phyloP scores from a whole-genome alignment of 1,284 basidiomycete genomes.

The Fistulina hepatica region DNA sequence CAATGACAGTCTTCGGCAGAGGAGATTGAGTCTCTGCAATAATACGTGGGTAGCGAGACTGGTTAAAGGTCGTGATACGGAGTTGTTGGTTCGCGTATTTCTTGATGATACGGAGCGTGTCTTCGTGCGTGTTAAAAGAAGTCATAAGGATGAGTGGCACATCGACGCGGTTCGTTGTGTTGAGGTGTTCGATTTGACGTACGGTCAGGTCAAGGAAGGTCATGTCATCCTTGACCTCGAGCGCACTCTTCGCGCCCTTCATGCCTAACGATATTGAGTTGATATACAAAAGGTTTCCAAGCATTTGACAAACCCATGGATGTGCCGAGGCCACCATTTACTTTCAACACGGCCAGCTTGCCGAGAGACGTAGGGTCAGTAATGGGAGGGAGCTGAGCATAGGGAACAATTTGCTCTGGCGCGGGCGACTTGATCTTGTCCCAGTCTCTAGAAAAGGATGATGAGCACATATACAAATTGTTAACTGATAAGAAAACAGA shows the following conservation, averaged over 20 bases:
- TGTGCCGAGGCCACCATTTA: conserved; percentile 98
- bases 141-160: conserved; percentile 99
- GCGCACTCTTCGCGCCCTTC: conserved; percentile 87
- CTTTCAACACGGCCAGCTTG: conserved; percentile 97
- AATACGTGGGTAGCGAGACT: conserved; percentile 98
- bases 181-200: conserved; percentile 88
- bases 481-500: too few relatives aligned
- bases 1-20: conserved; percentile 74
- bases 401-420: conserved; percentile 85
- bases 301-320: conserved; percentile 66
- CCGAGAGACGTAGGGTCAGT: conserved; percentile 64
- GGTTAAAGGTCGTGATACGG: conserved; percentile 94
- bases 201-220: conserved; percentile 97
- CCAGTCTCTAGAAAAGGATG: conserved; percentile 82
- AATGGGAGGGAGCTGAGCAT: conserved; percentile 57
- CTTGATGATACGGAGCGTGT: conserved; percentile 95
- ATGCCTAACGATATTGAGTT: conserved; percentile 41
- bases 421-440: conserved; percentile 94
- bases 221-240: conserved; percentile 95
- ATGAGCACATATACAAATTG: too few relatives aligned
- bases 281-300: conserved; percentile 1
- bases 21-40: conserved; percentile 91
- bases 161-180: conserved; percentile 60
- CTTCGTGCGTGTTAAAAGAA: conserved; percentile 98
- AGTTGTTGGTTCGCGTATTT: conserved; percentile 95